Percentiles rank a stretch among this genome's conserved stretches.
Conservation (phyloP, 2,329 filamentous ascomycete genomes). For the Trichoderma sp. region DNA sequence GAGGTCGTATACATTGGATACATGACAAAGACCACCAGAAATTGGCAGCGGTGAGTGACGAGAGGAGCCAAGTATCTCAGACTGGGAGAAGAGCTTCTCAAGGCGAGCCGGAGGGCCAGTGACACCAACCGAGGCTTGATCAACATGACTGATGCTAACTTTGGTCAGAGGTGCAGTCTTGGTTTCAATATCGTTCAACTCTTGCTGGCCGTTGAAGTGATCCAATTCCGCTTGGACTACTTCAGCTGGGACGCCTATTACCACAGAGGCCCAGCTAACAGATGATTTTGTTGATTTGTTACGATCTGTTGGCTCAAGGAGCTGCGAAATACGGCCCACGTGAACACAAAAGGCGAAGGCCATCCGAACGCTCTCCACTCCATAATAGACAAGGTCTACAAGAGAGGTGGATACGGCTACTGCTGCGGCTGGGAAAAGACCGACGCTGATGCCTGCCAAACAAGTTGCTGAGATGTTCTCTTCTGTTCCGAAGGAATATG, state of each 20-base stretch:
- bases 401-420: slow-evolving; percentile 43
- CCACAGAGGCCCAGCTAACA: slow-evolving; percentile 46
- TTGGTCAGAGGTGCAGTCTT: slow-evolving; percentile 21
- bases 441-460: slow-evolving; percentile 47
- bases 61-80: slow-evolving; percentile 17
- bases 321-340: slow-evolving; percentile 45
- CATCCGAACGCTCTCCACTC: slow-evolving; percentile 43
- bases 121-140: slow-evolving; percentile 37
- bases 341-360: slow-evolving; percentile 50
- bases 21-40: slow-evolving; percentile 42
- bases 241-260: slow-evolving; percentile 35
- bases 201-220: slow-evolving; percentile 24
- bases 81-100: slow-evolving; percentile 33
- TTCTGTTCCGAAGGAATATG: not conserved
- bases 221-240: slow-evolving; percentile 44
- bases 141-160: slow-evolving; percentile 44
- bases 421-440: slow-evolving; percentile 45
- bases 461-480: not conserved
- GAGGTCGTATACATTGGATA: slow-evolving; percentile 40
- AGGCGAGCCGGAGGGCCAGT: slow-evolving; percentile 39
- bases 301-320: slow-evolving; percentile 37
- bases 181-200: not conserved
- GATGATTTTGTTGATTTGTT: slow-evolving; percentile 28
- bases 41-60: slow-evolving; percentile 37
- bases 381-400: slow-evolving; percentile 42